Evolutionary conservation across 2,329 filamentous ascomycete species (phyloP).

Genomic region (Drechslera avenae): DNA sequence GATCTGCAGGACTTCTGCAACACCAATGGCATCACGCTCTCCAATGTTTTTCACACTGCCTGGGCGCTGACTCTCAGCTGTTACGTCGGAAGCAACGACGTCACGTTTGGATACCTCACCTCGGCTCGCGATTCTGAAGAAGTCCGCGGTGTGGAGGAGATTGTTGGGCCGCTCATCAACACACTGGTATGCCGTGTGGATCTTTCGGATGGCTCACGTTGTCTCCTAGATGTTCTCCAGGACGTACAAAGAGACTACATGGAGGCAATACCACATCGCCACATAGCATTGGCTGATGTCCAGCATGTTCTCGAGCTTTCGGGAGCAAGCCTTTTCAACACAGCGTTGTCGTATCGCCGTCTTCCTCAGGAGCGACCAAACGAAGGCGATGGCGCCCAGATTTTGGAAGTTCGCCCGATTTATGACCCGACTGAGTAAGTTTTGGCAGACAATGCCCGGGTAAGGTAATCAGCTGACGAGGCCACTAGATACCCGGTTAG

Average conservation of each 20-base stretch:
- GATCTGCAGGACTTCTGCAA: slow-evolving; percentile 49
- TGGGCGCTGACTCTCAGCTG: slow-evolving; percentile 49
- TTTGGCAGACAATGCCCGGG: not conserved
- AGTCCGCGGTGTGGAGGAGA: slow-evolving; percentile 48
- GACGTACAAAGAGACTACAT: slow-evolving; percentile 55
- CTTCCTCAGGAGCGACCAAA: slow-evolving; percentile 41
- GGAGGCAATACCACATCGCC: slow-evolving; percentile 52
- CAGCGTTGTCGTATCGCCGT: slow-evolving; percentile 55
- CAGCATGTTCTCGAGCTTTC: slow-evolving; percentile 49
- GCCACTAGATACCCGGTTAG: slow-evolving; percentile 48
- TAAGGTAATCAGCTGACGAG: not conserved
- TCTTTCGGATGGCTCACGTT: slow-evolving; percentile 35
- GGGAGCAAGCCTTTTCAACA: slow-evolving; percentile 53
- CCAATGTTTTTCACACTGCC: slow-evolving; percentile 53
- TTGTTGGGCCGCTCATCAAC: slow-evolving; percentile 56
- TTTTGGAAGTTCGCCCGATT: slow-evolving; percentile 44
- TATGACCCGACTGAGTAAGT: slow-evolving; percentile 54
- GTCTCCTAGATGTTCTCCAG: slow-evolving; percentile 48
- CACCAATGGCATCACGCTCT: slow-evolving; percentile 53
- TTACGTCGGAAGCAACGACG: slow-evolving; percentile 46
- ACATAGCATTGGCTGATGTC: slow-evolving; percentile 53
- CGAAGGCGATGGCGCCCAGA: slow-evolving; percentile 39
- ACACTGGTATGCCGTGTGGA: slow-evolving; percentile 53
- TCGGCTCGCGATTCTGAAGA: slow-evolving; percentile 49
- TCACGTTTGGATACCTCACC: slow-evolving; percentile 54